Evolutionary conservation across 225 moss, liverwort and hornwort species (phyloP), one percentile per base, ranked within the genome.

Genomic region (Neckera pumila): DNA sequence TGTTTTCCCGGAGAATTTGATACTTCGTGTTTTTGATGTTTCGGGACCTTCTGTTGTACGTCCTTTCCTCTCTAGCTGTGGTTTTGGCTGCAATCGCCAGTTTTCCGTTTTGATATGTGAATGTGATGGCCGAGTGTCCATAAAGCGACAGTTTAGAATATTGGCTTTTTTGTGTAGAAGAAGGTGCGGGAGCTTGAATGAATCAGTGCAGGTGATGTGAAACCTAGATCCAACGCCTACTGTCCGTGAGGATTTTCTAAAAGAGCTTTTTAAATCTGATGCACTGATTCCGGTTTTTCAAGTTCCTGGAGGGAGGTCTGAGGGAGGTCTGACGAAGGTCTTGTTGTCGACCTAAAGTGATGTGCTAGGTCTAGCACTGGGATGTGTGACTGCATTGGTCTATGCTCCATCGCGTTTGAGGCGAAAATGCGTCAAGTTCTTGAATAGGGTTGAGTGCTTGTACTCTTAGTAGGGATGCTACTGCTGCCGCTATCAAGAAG

Each of bases 201-300:
- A 28, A 74, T 56, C 38, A 78, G 86, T 89, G 84, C 74, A 84
- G 74, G 74, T 74, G 91, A 91, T 89, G 83, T 25, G 86, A 88
- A 89, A 89, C 89, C 73, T 86, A 88, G 84, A 88, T 86, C 70
- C 89, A 86, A 86, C 58, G 79, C 86, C 86, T 92, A 80, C 69
- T 10, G 4, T 65, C 49, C 56, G 16, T 91, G 89, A 89, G 91
- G 89, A 88, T 93, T 87, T 77, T 66, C 28, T 60, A 80, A 84
- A 65, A 73, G 84, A 91, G 89, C 86, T 85, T 89, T 89, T 85
- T 80, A 81, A 89, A 86, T 88, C 88, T 84, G 92, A 91, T 92
- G 89, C 91, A 86, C 87, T 89, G 88, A 30, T 45, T 86, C 56
- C 27, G 88, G 74, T 17, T 79, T 76, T 31, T 63, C 15, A 31